phyloP scores from a whole-genome alignment of 2,329 filamentous ascomycete genomes.

The Paecilomyces dactylethromorphus region DNA sequence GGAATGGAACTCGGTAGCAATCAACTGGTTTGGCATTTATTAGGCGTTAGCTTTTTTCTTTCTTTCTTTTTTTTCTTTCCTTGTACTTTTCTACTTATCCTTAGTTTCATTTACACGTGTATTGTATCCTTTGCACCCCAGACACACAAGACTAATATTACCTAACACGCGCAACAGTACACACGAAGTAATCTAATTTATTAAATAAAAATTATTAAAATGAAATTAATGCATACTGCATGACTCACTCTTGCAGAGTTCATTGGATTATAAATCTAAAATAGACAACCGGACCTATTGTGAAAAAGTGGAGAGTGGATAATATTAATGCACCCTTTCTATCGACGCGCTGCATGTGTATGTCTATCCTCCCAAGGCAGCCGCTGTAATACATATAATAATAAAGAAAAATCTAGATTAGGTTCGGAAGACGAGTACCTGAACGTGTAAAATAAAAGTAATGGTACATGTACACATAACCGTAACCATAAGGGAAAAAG shows the following conservation, averaged over 20 bases:
- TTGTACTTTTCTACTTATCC: not conserved
- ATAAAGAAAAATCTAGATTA: not conserved
- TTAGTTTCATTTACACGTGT: not conserved
- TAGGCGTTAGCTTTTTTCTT: not conserved
- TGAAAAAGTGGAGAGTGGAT: not conserved
- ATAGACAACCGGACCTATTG: not conserved
- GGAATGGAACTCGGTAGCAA: not conserved
- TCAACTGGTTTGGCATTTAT: not conserved
- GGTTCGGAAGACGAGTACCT: not conserved
- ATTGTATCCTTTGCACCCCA: not conserved
- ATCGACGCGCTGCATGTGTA: not conserved
- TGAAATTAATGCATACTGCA: too few species aligned
- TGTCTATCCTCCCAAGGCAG: not conserved
- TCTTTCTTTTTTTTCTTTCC: not conserved
- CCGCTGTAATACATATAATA: not conserved
- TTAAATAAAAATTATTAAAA: too few species aligned
- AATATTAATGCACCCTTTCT: not conserved
- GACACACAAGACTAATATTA: not conserved
- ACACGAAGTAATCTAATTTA: not conserved
- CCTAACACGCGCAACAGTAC: not conserved
- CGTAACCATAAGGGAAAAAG: not conserved
- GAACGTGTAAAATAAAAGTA: not conserved
- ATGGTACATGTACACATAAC: not conserved
- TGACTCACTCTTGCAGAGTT: not conserved
- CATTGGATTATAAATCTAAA: too few species aligned